Base-by-base conservation (phyloP, 352 stramenopile genomes). In the Albugo candida region DNA sequence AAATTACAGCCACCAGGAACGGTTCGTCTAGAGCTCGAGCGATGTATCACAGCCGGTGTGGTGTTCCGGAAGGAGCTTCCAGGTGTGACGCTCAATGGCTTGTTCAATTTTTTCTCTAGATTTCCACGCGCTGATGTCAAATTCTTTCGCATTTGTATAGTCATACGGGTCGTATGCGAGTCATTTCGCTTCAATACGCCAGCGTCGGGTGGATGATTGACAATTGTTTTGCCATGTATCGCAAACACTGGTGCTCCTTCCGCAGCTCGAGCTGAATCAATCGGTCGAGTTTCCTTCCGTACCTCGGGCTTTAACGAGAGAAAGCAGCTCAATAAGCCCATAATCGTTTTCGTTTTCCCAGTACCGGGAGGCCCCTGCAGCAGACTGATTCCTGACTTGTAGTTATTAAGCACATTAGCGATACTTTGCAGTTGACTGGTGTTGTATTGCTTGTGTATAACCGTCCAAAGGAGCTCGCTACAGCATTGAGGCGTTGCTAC, bases 341-440 rank as follows among this genome's bases (percentile, higher is more conserved):
- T 81, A 39, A 95, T 89, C 3, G 85, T 96, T 50, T 91, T 89
- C 1, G 91, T 97, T 59, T 97, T 97, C 31, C 91, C 91, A 14
- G 86, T 97, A 50, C 92, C 92, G 1, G 94, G 94, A 5, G 93
- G 93, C 13, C 93, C 94, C 66, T 98, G 93, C 5, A 98, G 67
- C 21, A 92, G 45, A n/a, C 73, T 89, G 19, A 92, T 72, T 13
- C 74, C 79, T 27, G 73, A 63, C 11, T 53, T 75, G 59, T 92
- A 92, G 58, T 92, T 89, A 61, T 86, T 89, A 5, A 92, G 51
- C 18, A 86, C 76, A 38, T 65, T 89, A 53, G 89, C 74, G 38
- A 92, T 81, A 11, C 74, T 85, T 49, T 92, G 79, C 24, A 92
- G 58, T 53, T 92, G 79, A 11, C 76, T 89, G 41, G 75, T 67